These are phyloP conservation scores for Elsinoe ampelina DNA, from an alignment of 2,329 filamentous ascomycete species.

Conservation along the genomic window DNA sequence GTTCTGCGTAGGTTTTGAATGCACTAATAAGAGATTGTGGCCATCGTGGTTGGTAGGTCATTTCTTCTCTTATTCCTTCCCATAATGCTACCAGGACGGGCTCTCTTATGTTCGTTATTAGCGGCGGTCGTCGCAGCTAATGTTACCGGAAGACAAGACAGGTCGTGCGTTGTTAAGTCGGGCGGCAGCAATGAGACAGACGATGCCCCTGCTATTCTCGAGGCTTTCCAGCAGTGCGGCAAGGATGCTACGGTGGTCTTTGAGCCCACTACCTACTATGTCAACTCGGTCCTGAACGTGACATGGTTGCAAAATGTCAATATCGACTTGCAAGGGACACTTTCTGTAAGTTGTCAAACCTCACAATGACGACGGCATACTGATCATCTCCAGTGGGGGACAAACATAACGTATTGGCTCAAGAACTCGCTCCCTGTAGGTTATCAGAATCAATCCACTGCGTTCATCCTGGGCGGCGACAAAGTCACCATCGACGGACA, in stretches of 20 bases:
- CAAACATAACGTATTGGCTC: conserved; percentile 44
- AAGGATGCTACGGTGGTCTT: conserved; percentile 44
- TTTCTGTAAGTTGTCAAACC: conserved; percentile 23
- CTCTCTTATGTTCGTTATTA: neutral
- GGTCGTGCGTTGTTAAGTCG: neutral
- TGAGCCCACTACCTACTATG: conserved; percentile 39
- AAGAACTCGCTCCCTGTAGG: conserved; percentile 42
- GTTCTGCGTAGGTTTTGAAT: no score
- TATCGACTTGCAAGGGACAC: conserved; percentile 40
- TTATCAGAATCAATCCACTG: conserved; percentile 48
- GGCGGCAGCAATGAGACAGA: conserved; percentile 24
- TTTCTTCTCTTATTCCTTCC: no score
- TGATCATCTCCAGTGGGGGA: conserved; percentile 23
- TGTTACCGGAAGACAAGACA: neutral
- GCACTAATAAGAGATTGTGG: no score
- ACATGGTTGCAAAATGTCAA: conserved; percentile 38
- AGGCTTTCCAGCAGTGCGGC: conserved; percentile 43
- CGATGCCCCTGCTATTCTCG: conserved; percentile 43
- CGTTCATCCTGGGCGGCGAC: conserved; percentile 47
- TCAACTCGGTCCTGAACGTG: conserved; percentile 43
- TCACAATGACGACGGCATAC: neutral
- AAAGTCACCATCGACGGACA: conserved; percentile 42
- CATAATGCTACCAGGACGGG: neutral
- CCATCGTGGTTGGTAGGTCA: no score
- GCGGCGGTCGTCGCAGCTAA: neutral